Conservation (phyloP, 331 rosid genomes). For the Pyracantha coccinea region DNA sequence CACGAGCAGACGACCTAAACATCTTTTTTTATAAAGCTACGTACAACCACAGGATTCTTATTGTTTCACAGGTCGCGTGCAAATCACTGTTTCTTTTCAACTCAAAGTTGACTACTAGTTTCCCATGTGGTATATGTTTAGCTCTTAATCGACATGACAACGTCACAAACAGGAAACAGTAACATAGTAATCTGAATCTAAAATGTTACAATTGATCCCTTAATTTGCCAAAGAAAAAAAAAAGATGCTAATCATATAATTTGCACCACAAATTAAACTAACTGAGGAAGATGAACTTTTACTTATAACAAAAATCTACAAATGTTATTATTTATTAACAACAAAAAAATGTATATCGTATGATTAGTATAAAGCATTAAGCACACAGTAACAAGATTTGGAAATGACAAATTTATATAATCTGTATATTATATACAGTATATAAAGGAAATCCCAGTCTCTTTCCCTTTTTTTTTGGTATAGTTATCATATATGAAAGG, state of each 20-base stretch:
- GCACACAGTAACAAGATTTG: not conserved
- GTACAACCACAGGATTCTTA: slow-evolving; percentile 9
- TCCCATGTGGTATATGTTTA: not conserved
- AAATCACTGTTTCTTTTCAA: not conserved
- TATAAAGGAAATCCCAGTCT: not conserved
- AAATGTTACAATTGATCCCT: not conserved
- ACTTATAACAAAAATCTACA: not conserved
- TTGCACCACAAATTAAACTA: not conserved
- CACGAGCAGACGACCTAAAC: slow-evolving; percentile 1
- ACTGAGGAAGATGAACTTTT: not conserved
- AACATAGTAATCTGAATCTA: not conserved
- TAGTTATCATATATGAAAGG: no score
- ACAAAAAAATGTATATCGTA: no score
- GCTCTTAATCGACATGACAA: not conserved
- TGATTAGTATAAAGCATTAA: not conserved
- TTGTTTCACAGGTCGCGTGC: not conserved
- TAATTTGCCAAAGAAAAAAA: not conserved
- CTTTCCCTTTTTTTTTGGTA: not conserved
- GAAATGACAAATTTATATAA: not conserved
- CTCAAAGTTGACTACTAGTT: slow-evolving; percentile 7
- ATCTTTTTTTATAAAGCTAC: not conserved
- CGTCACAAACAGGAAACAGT: not conserved
- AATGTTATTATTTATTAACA: not conserved
- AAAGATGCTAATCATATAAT: not conserved
- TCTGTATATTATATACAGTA: no score